Conservation (phyloP, 1,139 yeast species). For the Scheffersomyces illinoinensis region DNA sequence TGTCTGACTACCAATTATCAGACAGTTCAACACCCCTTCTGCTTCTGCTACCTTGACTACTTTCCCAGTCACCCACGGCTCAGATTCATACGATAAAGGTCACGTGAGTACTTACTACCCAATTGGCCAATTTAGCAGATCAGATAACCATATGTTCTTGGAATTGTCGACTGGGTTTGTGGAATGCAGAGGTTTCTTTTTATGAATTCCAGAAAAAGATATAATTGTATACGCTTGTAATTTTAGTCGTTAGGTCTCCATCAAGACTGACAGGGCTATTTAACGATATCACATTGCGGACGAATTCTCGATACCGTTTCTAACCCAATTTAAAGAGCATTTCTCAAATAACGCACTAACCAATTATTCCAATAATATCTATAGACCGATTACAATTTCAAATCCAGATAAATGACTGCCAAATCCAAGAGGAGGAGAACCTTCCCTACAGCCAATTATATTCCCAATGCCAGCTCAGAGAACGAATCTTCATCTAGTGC, state of each 20-base stretch:
- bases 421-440: neutral
- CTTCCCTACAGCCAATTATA: neutral
- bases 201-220: neutral
- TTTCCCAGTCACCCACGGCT: neutral
- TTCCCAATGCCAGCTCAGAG: neutral
- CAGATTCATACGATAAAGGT: neutral
- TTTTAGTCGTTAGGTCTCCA: neutral
- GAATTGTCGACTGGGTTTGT: neutral
- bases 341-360: too few relatives aligned
- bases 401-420: neutral
- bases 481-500: neutral
- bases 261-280: neutral
- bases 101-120: neutral
- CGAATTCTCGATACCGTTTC: too few relatives aligned
- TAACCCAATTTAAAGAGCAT: too few relatives aligned
- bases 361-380: too few relatives aligned
- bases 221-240: too few relatives aligned
- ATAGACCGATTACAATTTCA: neutral
- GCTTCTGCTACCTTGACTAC: neutral
- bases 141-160: neutral
- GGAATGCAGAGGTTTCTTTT: neutral
- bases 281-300: neutral
- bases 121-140: neutral
- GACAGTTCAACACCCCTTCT: neutral
- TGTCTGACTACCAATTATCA: neutral